Evolutionary conservation across 2,329 filamentous ascomycete species (phyloP), one percentile per base, ranked within the genome.

Genomic region (Aspergillus pseudoterreus): DNA sequence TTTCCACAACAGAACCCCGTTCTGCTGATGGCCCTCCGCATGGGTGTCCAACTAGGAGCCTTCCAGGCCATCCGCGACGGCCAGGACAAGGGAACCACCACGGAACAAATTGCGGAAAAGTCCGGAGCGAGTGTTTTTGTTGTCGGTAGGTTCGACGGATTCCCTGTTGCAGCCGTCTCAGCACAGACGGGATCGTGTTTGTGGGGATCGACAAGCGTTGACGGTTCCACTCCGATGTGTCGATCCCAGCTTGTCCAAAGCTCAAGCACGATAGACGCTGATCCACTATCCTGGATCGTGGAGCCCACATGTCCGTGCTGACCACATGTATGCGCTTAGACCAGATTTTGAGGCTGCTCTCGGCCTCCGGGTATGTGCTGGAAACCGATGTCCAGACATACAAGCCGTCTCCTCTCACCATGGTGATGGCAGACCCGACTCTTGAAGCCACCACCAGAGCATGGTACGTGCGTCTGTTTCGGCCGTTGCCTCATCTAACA

Each of bases 351-450:
- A 52, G 54, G 22, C 38, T 57, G 17, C 53, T 63, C 19, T 50
- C 57, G 8, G 50, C 60, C 11, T 39, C 51, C 14, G 52, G 56
- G 15, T 56, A 58, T 27, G 50, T 62, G 14, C 30, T 50, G n/a
- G 50, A 63, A 30, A 39, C 39, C 22, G 60, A 56, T 15, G 47
- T 51, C 15, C 54, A 63, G 39, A 50, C 43, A 21, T 63, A 54
- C 49, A 58, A 53, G 51, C 53, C 60, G 5, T 59, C 57, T 4
- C 44, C 54, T 2, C 47, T 60, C n/a, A 56, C 60, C 4, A 56
- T 46, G 30, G 33, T 54, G 4, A 61, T 62, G 58, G 55, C 55
- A 21, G 52, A 58, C 12, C 52, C 55, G 12, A 52, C 38, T 6
- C 53, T 56, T n/a, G 56, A 55, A 32, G 58, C 57, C 15, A 55